phyloP scores from a whole-genome alignment of 1,139 yeast species.

The Nakaseomyces kungkrabaensis region DNA sequence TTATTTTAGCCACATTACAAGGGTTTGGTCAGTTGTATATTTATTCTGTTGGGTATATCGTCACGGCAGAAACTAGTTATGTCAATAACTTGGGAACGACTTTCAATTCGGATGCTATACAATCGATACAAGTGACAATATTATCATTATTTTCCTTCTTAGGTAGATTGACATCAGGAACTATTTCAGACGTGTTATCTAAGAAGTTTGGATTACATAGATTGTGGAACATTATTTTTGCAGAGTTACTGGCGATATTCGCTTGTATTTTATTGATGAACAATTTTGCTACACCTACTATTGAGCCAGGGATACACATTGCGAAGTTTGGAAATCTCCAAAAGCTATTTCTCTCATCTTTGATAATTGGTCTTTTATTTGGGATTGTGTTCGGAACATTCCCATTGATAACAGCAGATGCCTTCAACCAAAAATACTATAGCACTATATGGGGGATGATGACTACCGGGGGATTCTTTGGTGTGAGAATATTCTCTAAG shows the following conservation, averaged over 20 bases:
- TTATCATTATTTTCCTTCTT: constrained; percentile 57
- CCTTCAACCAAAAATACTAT: constrained; percentile 62
- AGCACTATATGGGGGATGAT: constrained; percentile 76
- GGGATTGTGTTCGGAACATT: constrained; percentile 74
- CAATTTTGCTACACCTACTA: not conserved
- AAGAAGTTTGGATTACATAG: constrained; percentile 46
- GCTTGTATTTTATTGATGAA: constrained; percentile 27
- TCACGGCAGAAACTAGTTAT: constrained; percentile 41
- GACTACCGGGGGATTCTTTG: constrained; percentile 44
- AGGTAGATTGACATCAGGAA: constrained; percentile 63
- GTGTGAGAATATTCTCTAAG: constrained; percentile 32
- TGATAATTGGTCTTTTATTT: constrained; percentile 62
- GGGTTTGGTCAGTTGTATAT: constrained; percentile 76
- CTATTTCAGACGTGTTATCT: constrained; percentile 51
- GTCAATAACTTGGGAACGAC: constrained; percentile 18
- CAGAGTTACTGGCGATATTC: constrained; percentile 38
- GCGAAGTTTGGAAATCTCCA: constrained; percentile 8
- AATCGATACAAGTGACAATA: constrained; percentile 63
- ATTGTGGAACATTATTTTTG: constrained; percentile 54
- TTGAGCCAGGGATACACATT: not conserved
- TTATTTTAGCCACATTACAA: constrained; percentile 52
- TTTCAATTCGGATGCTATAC: constrained; percentile 35
- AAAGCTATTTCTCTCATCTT: constrained; percentile 43
- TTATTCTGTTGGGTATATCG: constrained; percentile 62
- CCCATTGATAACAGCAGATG: constrained; percentile 71